Evolutionary conservation across 768 basidiomycete genomes (phyloP), one percentile per base, ranked within the genome.

Genomic region (Auricularia auricula-judae): DNA sequence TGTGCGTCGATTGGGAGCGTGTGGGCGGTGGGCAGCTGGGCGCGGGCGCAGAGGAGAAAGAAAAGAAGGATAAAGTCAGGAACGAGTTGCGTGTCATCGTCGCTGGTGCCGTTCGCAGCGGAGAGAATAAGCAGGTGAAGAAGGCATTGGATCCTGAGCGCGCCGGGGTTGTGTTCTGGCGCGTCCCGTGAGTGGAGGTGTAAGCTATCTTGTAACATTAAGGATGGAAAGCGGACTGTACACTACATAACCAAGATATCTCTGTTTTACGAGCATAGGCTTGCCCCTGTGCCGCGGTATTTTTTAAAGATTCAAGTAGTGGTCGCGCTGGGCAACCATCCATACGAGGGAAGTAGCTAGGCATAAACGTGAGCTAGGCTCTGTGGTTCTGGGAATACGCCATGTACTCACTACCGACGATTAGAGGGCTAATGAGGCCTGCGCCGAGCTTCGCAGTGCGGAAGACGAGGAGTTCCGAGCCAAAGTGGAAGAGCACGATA

Each of bases 401-500:
- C 8, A 8, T 7, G 7, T 14, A 81, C 87, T 78, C 71, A 98
- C 96, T 85, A 8, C 93, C 87, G 29, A 98, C 91, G 66, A 97
- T 79, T 58, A 93, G 78, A 0, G 95, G 91, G 65, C 85, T 84
- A 44, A 92, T 68, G 18, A 86, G 81, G 0, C 86, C 86, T 0
- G 76, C 70, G 56, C 80, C 81, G 60, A 90, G 66, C 60, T 80
- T 86, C 43, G 88, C 84, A 2, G 91, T 87, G 62, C 85, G 81
- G 77, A 87, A 99, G 66, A 97, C 83, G 71, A 93, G 74, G 47
- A 90, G 71, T 76, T 99, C 96, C 18, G 91, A 87, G 44, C 82
- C 81, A 73, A 97, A 98, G 77, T 99, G 96, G 3, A 81, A 83
- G 71, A 93, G 89, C 2, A 93, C 96, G 70, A 98, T 85, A 64